Percentiles rank a stretch among this genome's conserved stretches.
Conservation (phyloP, 331 rosid genomes). For the Malus hybrid region DNA sequence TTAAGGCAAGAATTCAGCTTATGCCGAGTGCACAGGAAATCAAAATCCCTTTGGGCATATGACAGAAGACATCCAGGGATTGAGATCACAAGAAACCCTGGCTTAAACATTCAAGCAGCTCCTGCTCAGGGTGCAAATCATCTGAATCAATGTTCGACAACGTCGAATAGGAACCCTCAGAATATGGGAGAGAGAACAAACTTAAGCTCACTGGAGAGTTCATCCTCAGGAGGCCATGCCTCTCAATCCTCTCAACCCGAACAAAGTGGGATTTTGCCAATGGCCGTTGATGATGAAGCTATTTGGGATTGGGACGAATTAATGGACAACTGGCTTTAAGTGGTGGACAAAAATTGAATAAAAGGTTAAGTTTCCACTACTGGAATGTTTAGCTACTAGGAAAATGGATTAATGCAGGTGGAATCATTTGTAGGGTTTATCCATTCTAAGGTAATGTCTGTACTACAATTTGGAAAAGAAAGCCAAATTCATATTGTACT, state of each 20-base stretch:
- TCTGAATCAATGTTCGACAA: too few species aligned
- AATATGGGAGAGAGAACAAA: constrained; percentile 2
- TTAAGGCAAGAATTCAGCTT: constrained; percentile 67
- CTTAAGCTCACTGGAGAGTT: constrained; percentile 16
- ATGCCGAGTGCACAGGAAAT: constrained; percentile 75
- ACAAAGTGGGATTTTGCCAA: constrained; percentile 6
- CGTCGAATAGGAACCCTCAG: too few species aligned
- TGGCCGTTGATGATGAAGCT: constrained; percentile 30
- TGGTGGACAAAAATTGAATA: background rate
- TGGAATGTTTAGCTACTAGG: background rate
- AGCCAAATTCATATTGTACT: background rate
- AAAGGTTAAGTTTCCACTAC: background rate
- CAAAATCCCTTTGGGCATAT: constrained; percentile 63
- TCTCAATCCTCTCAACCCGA: constrained; percentile 9
- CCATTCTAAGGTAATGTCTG: background rate
- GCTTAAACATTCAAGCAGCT: background rate
- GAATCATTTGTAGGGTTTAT: background rate
- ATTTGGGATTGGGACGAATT: constrained; percentile 51
- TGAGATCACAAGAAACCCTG: background rate
- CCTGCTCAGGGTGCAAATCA: background rate
- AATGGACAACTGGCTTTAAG: constrained; percentile 17
- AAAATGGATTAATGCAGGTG: background rate
- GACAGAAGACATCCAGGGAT: constrained; percentile 56
- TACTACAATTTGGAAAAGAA: background rate
- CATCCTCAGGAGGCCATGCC: constrained; percentile 32